Conservation (phyloP, 2,329 filamentous ascomycete genomes). For the Aspergillus sp. region DNA sequence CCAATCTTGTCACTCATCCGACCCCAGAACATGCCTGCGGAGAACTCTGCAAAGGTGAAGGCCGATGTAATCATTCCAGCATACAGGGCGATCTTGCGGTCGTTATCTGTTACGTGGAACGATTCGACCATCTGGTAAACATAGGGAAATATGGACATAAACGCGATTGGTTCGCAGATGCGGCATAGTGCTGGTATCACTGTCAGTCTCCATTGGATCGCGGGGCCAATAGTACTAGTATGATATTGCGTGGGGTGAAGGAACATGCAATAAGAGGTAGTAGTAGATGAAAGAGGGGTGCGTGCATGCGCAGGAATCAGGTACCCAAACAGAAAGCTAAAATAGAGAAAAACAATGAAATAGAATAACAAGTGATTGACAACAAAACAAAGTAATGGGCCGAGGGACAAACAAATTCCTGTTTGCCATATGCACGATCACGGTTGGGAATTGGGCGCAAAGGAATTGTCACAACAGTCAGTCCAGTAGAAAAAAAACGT, state of each 20-base stretch:
- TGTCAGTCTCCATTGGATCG: slow-evolving; percentile 19
- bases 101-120: slow-evolving; percentile 78
- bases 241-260: not conserved
- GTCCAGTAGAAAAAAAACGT: slow-evolving; percentile 27
- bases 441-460: slow-evolving; percentile 19
- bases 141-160: slow-evolving; percentile 99
- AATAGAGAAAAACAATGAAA: not conserved
- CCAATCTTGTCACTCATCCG: slow-evolving; percentile 87
- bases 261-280: not conserved
- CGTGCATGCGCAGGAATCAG: too few relatives aligned
- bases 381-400: not conserved
- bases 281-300: not conserved
- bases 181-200: slow-evolving; percentile 72
- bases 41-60: slow-evolving; percentile 94
- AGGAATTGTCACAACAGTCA: slow-evolving; percentile 1
- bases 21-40: slow-evolving; percentile 90
- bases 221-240: not conserved
- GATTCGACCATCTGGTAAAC: slow-evolving; percentile 97
- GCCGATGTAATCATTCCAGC: slow-evolving; percentile 95
- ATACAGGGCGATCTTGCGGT: slow-evolving; percentile 82
- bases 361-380: not conserved
- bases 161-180: slow-evolving; percentile 97
- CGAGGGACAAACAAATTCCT: slow-evolving; percentile 6
- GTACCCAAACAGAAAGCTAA: not conserved
- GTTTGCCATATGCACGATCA: not conserved